Evolutionary conservation across 2,329 filamentous ascomycete species (phyloP), one percentile per base, ranked within the genome.

Genomic region (Beauveria pseudobassiana): DNA sequence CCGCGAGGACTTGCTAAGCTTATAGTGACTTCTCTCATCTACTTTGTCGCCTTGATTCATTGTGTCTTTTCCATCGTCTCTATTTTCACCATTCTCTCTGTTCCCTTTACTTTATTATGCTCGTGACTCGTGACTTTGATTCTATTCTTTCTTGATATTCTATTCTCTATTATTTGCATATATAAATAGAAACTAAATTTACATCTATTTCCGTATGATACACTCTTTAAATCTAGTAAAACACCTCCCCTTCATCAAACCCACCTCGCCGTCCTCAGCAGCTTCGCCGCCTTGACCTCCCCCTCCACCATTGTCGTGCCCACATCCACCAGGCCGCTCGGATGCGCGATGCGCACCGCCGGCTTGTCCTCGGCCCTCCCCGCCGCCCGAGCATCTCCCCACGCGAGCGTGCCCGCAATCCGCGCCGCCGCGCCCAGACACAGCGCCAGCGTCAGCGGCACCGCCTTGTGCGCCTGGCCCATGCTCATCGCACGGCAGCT

Each of bases 361-460:
- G 34, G 34, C 34, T 67, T 67, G 7, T 9, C 45, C 3, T 52
- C 7, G 18, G 12, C 56, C 34, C 38, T 3, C 10, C 30, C 38
- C 7, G 46, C 54, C 16, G 22, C 45, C 34, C 53, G 5, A 59
- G 30, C 42, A 62, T 40, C 16, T 46, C 18, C 18, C 46, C 43
- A 40, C 49, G 77, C 75, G 6, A 80, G 67, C 0, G 78, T 81
- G 0, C 77, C 78, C 71, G 63, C 5, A 83, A 83, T 68, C 57
- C 77, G 76, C 10, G 79, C 77, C 20, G 82, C 79, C 2, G 79
- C 78, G 67, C 74, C 82, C 69, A 65, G 78, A 74, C 70, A 82
- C 57, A 85, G 71, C 0, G 80, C 81, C 18, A 84, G 76, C 0
- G 82, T 85, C 59, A 84, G 76, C 1, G 82, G 83, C 3, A 83